Evolutionary conservation across 2,329 filamentous ascomycete species (phyloP), one percentile per base, ranked within the genome.

Genomic region (Xylariaceae sp.): DNA sequence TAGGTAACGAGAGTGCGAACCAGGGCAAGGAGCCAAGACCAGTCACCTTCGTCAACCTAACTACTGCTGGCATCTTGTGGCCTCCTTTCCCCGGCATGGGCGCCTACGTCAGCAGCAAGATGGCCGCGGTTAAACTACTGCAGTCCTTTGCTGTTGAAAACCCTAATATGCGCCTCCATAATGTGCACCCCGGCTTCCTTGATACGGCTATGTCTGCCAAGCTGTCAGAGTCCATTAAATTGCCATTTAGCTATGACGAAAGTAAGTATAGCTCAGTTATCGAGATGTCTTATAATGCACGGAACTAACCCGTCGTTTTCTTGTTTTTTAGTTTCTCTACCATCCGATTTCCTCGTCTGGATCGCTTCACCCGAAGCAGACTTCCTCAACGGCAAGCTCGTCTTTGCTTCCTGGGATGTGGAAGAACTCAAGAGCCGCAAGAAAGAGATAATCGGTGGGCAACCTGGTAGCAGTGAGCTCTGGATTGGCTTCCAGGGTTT

Each of bases 141-240:
- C 74, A 80, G 49, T 74, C 71, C 48, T 65, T 80, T 31, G 70
- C 70, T 0, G 61, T 62, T 2, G 78, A 80, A 53, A 76, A 79
- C 53, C 71, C 72, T 0, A 59, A 63, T 3, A 53, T 79, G 6
- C 67, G 71, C 6, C 72, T 79, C 0, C 64, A 75, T 6, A 73
- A 75, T 21, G 64, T 80, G 14, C 77, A 80, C 19, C 79, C 79
- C 0, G 78, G 78, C 6, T 63, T 71, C 14, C 46, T 65, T 3
- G 36, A 52, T 7, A 73, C 71, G 2, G 65, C 55, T 8, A 68
- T 72, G 47, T 55, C 61, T 17, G 41, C 36, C 16, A 14, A 53
- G 45, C 36, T 61, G 28, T 37, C 41, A 21, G 16, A 50, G 40
- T 46, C 52, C 11, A 54, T 44, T 1, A 41, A 59, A 24, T 16